phyloP scores from a whole-genome alignment of 1,284 basidiomycete genomes.

The Ceratobasidium papillatum region DNA sequence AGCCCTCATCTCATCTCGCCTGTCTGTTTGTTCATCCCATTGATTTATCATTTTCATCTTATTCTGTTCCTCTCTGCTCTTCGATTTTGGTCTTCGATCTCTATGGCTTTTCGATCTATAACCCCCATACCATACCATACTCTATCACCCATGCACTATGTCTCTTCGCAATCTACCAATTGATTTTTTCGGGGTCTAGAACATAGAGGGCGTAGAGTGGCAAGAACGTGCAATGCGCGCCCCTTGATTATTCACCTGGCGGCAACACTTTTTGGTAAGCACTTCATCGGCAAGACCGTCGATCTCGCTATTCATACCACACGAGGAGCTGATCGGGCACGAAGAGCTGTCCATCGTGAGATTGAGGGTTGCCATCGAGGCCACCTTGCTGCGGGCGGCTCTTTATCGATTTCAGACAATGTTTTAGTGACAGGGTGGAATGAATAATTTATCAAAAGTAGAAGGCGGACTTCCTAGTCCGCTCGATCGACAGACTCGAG shows the following conservation, averaged over 20 bases:
- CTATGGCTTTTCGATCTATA: conserved; percentile 14
- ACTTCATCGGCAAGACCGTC: background rate
- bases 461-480: background rate
- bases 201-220: background rate
- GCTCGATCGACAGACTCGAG: background rate
- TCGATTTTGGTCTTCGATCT: conserved; percentile 8
- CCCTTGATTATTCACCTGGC: background rate
- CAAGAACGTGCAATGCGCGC: background rate
- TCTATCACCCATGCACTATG: background rate
- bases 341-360: background rate
- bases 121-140: conserved; percentile 17
- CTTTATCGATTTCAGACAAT: background rate
- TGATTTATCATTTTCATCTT: conserved; percentile 41
- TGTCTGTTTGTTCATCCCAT: conserved; percentile 21
- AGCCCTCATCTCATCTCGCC: conserved; percentile 27
- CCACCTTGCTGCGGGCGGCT: background rate
- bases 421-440: background rate
- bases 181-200: background rate
- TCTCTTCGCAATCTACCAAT: background rate
- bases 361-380: background rate
- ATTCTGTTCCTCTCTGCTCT: conserved; percentile 15
- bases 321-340: background rate
- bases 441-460: background rate
- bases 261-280: background rate
- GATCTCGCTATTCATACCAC: background rate